Base-by-base conservation (phyloP, 2,329 filamentous ascomycete genomes). In the Dactylonectria estremocensis region DNA sequence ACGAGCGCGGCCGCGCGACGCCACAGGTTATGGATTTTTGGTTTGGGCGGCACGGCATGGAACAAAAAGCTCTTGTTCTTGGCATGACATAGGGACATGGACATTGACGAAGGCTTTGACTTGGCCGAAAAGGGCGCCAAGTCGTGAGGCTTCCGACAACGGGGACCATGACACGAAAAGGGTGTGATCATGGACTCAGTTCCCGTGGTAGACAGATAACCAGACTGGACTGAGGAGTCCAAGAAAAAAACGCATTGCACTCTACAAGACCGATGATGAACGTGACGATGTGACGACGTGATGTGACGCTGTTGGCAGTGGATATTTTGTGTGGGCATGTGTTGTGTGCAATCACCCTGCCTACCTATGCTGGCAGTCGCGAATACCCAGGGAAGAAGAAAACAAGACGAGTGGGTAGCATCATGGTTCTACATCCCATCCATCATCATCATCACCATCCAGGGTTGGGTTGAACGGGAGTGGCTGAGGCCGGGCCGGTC, bases 1-100 rank as follows among this genome's bases (percentile, higher is more conserved):
- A 79, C 75, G 79, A 77, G 77, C 77, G 74, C 78, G 71, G 77
- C 77, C 77, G 79, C 77, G 80, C 79, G 78, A 79, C 76, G 74
- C 74, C 78, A 67, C 66, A 78, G 78, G 79, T 77, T 77, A 80
- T 80, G 78, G 75, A 77, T 78, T 80, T 76, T 80, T 76, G 77
- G 76, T 73, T 76, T 78, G 77, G 77, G 78, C 74, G 77, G 75
- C 74, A 76, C 73, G 74, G 72, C 74, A 76, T 67, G 69, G 72
- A 78, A 76, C 74, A 72, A 65, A 74, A 74, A 69, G 74, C 74
- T 77, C 73, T 77, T 76, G 75, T 74, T 76, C 75, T 77, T 77
- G 72, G 72, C 66, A 76, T 71, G 73, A 73, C 69, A 72, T 70
- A 72, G 74, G 72, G 71, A 74, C 72, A 75, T 75, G 73, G 69